Evolutionary conservation across 768 basidiomycete genomes (phyloP).

Genomic region (Sarcodon aspratus): DNA sequence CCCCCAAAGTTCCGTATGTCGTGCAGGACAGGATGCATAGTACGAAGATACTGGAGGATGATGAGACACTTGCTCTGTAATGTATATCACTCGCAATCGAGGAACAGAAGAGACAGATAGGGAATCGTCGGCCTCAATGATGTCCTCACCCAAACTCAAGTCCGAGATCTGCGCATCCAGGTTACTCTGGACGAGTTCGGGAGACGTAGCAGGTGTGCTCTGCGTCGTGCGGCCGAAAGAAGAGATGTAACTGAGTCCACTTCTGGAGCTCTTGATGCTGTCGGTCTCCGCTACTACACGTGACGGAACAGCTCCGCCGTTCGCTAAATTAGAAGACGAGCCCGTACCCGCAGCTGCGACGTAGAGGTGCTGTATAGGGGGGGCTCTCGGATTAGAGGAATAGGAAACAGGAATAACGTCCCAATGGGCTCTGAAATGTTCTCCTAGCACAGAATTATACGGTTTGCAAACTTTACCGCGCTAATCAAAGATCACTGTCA

Average conservation of each 20-base stretch:
- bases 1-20: constrained; percentile 61
- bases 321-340: constrained; percentile 11
- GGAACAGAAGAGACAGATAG: constrained; percentile 18
- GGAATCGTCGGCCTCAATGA: constrained; percentile 18
- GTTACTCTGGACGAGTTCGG: constrained; percentile 31
- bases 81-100: constrained; percentile 57
- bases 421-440: constrained; percentile 86
- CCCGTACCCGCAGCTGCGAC: constrained; percentile 15
- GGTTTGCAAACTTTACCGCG: constrained; percentile 92
- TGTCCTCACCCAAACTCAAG: constrained; percentile 36
- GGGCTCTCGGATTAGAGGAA: constrained; percentile 31
- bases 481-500: constrained; percentile 24
- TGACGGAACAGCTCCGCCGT: constrained; percentile 1
- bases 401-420: constrained; percentile 56
- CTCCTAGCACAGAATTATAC: constrained; percentile 79
- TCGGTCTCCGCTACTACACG: constrained; percentile 30
- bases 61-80: constrained; percentile 94
- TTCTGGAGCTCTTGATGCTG: constrained; percentile 47
- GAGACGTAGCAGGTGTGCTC: constrained; percentile 46
- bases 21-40: constrained; percentile 64
- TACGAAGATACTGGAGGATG: constrained; percentile 92
- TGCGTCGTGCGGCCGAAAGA: constrained; percentile 23
- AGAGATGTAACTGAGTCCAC: constrained; percentile 45
- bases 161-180: constrained; percentile 47
- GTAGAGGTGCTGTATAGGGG: constrained; percentile 34